Percentiles rank a stretch among this genome's conserved stretches.
These are phyloP conservation scores for Lomentospora prolificans DNA, from an alignment of 2,329 filamentous ascomycete species.

Conservation along the genomic window DNA sequence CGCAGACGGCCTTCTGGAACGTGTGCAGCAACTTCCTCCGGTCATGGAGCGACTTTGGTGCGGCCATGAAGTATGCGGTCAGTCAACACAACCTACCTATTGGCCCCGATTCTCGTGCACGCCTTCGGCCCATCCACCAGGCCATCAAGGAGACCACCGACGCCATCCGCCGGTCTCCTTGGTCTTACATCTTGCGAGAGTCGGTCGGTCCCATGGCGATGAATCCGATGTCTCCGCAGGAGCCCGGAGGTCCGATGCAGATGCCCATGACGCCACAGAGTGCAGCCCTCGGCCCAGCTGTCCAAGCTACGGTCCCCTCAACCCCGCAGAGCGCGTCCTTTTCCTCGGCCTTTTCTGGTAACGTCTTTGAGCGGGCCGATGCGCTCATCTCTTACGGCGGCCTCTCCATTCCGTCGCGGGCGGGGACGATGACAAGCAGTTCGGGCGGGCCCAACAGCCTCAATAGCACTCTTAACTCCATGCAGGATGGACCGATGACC, in stretches of 20 bases:
- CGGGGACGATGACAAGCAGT: conserved; percentile 29
- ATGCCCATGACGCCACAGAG: conserved; percentile 81
- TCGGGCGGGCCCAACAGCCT: not conserved
- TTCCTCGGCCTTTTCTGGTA: conserved; percentile 41
- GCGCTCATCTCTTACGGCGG: conserved; percentile 48
- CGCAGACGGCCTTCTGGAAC: conserved; percentile 51
- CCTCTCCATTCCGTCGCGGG: conserved; percentile 41
- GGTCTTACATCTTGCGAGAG: conserved; percentile 35
- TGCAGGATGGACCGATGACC: conserved; percentile 8
- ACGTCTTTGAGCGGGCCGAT: conserved; percentile 52
- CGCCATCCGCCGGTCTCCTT: conserved; percentile 54
- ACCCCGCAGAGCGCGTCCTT: conserved; percentile 53
- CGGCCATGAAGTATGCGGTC: conserved; percentile 45
- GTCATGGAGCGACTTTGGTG: conserved; percentile 58
- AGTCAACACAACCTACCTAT: conserved; percentile 36
- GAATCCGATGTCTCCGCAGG: conserved; percentile 1
- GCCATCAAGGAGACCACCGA: conserved; percentile 71
- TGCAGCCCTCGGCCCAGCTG: conserved; percentile 79
- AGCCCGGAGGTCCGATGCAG: conserved; percentile 14
- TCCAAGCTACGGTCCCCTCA: conserved; percentile 77
- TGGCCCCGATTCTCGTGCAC: conserved; percentile 57
- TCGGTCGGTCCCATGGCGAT: conserved; percentile 10
- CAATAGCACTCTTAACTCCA: not conserved
- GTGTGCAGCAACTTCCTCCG: conserved; percentile 67
- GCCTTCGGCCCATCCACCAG: conserved; percentile 72